Base-by-base conservation (phyloP, 495 filamentous ascomycete genomes). In the Penicillium salamii region DNA sequence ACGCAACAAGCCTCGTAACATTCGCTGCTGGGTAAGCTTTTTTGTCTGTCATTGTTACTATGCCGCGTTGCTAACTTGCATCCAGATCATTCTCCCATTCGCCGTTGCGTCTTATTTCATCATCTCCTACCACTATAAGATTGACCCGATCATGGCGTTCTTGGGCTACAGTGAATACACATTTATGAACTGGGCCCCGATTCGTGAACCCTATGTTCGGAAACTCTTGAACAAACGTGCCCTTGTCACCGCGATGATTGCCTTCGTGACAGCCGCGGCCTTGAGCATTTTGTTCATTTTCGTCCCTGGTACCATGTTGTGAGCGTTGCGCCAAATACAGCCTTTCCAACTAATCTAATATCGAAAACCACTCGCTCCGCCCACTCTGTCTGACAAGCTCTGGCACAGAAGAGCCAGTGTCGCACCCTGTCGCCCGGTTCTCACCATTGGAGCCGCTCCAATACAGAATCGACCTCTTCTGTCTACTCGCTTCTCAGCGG, bases 101-200 rank as follows among this genome's bases (percentile, higher is more conserved):
- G 87, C 87, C 1, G 68, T 97, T 29, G 92, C 90, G 7, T 79
- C 95, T 13, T 97, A 98, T 66, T 83, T 82, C 58, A 82, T 97
- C 21, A 79, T 85, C 48, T 89, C 89, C 3, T 91, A 97, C 58
- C 92, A 97, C 67, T 98, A 97, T 71, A 85, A 85, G 43, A 79
- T 98, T 31, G 93, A 98, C 61, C 95, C 95, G 1, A 72, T 95
- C 54, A 83, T 97, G 67, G 93, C 89, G 3, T 78, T 97, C n/a
- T 54, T 87, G 15, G 92, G 91, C 24, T 83, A 82, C 60, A 97
- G 90, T 72, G 93, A 98, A 70, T 96, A 96, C 70, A 96, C 90
- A 0, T 90, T 95, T 40, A 87, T 96, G 79, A 84, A 83, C 58
- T 97, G 92, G 77, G 82, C 84, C 12, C 81, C 82, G 3, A 87